Conservation (phyloP, 345 rosid species). For the Populus davidiana region DNA sequence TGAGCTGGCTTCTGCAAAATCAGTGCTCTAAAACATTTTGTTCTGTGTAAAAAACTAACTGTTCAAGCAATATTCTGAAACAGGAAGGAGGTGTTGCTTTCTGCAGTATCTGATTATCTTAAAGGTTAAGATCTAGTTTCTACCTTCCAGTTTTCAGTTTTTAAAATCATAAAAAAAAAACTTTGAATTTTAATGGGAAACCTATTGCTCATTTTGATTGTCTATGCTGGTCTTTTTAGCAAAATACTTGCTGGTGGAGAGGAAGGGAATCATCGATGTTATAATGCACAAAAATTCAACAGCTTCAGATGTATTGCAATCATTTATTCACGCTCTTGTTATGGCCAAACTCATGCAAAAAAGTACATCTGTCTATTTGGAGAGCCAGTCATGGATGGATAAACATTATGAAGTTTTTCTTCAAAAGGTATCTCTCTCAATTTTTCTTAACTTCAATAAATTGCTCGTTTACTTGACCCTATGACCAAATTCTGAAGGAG, state of each 20-base stretch:
- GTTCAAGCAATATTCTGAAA: constrained; percentile 21
- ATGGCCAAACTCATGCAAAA: constrained; percentile 34
- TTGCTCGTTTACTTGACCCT: neutral
- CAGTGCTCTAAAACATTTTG: neutral
- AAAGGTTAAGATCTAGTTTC: constrained; percentile 37
- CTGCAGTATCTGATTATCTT: constrained; percentile 35
- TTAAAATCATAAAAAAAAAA: too few relatives aligned
- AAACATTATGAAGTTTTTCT: constrained; percentile 55
- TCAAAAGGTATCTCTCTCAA: constrained; percentile 47
- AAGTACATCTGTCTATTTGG: constrained; percentile 25
- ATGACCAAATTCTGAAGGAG: neutral
- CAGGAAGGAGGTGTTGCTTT: constrained; percentile 47
- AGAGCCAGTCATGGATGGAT: constrained; percentile 80
- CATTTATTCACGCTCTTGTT: constrained; percentile 71
- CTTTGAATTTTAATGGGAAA: neutral
- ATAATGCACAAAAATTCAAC: constrained; percentile 62
- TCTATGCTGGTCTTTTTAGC: constrained; percentile 34
- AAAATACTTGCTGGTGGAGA: constrained; percentile 59
- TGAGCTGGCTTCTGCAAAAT: neutral
- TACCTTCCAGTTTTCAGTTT: neutral
- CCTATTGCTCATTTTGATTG: constrained; percentile 9
- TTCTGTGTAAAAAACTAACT: constrained; percentile 12
- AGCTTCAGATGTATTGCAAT: constrained; percentile 63
- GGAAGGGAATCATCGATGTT: constrained; percentile 42
- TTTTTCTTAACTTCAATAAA: neutral